Evolutionary conservation across 805 yeast species (phyloP).

Genomic region (Tetrapisispora arboricola): DNA sequence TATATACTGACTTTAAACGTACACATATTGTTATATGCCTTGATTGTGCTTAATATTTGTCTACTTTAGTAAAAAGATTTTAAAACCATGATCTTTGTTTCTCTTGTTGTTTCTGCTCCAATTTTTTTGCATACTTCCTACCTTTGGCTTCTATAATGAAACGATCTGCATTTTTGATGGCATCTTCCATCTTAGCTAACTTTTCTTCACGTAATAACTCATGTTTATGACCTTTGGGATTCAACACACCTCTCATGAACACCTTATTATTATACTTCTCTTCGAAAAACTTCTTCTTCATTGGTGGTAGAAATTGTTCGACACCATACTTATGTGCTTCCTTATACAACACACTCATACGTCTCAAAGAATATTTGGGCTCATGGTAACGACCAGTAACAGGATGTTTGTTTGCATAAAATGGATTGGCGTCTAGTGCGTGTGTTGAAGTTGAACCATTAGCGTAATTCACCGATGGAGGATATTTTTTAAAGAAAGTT

Average conservation of each 20-base stretch:
- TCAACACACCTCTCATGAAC: conserved; percentile 64
- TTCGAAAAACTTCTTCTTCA: conserved; percentile 55
- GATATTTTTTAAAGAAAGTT: conserved; percentile 68
- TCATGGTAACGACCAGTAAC: conserved; percentile 67
- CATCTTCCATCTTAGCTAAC: conserved; percentile 51
- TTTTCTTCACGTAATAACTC: conserved; percentile 58
- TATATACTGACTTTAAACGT: not conserved
- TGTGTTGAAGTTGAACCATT: conserved; percentile 51
- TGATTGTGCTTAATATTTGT: no score
- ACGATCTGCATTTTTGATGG: conserved; percentile 56
- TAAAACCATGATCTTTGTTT: conserved; percentile 3
- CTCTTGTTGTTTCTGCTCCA: conserved; percentile 33
- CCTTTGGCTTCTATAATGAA: conserved; percentile 58
- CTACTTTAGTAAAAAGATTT: not conserved
- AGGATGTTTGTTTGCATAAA: conserved; percentile 75
- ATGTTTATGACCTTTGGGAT: conserved; percentile 73
- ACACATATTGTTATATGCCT: not conserved
- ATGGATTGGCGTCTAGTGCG: conserved; percentile 75
- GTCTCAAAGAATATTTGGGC: conserved; percentile 68
- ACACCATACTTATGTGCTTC: conserved; percentile 76
- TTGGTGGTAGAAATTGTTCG: conserved; percentile 57
- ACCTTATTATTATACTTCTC: conserved; percentile 64
- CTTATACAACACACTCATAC: conserved; percentile 76
- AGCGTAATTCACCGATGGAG: conserved; percentile 64
- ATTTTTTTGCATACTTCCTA: conserved; percentile 34